These are phyloP conservation scores for Suhomyces kunorum DNA, from an alignment of 1,139 yeast species.

Conservation along the genomic window DNA sequence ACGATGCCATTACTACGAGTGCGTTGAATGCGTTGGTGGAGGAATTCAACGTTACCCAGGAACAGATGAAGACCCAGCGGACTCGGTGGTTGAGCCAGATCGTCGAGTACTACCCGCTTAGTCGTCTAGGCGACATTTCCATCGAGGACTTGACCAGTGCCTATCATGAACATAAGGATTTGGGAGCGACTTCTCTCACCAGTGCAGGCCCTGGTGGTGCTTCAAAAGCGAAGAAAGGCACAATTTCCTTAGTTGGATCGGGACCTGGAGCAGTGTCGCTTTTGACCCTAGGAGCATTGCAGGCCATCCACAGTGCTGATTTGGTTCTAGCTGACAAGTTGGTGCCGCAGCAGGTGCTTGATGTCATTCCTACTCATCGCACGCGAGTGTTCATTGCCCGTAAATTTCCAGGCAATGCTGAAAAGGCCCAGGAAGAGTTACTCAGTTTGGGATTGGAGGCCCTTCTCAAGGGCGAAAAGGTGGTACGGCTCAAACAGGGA, in stretches of 20 bases:
- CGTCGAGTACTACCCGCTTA: conserved; percentile 86
- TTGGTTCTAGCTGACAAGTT: conserved; percentile 85
- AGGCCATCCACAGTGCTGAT: conserved; percentile 81
- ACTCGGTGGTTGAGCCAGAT: conserved; percentile 87
- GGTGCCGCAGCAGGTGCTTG: conserved; percentile 86
- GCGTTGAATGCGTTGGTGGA: conserved; percentile 61
- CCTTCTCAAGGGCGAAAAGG: conserved; percentile 65
- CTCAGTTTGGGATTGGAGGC: conserved; percentile 68
- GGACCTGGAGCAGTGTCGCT: conserved; percentile 92
- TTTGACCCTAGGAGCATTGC: conserved; percentile 81
- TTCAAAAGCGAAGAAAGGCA: too few relatives aligned
- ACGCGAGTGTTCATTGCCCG: conserved; percentile 84
- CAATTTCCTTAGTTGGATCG: conserved; percentile 81
- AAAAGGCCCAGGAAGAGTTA: conserved; percentile 85
- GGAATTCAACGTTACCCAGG: conserved; percentile 57
- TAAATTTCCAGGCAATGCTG: conserved; percentile 97
- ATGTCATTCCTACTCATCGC: conserved; percentile 65
- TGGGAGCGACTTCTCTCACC: too few relatives aligned
- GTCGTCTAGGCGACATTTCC: conserved; percentile 57
- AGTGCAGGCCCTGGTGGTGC: too few relatives aligned
- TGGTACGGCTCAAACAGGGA: conserved; percentile 91
- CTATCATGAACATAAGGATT: conserved; percentile 26
- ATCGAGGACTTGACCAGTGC: conserved; percentile 56
- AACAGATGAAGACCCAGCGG: conserved; percentile 58
- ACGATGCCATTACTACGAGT: conserved; percentile 63